A percentile compares a stretch with the other conserved stretches of the same genome.
These are phyloP conservation scores for Chlamydomonas asymmetrica DNA, from an alignment of 139 green algal species.

Conservation along the genomic window DNA sequence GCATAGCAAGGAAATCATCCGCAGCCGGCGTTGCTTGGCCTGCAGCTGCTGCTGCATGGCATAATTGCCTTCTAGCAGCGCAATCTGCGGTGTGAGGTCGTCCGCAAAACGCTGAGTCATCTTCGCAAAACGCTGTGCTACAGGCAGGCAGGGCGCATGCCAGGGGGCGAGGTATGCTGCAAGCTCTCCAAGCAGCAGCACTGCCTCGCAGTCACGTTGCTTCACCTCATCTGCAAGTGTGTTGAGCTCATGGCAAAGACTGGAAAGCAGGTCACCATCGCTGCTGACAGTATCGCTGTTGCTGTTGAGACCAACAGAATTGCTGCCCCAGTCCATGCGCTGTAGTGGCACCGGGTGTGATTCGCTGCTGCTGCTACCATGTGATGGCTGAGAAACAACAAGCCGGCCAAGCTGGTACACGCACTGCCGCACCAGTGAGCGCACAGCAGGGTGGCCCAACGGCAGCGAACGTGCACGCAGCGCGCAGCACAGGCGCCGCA, in stretches of 20 bases:
- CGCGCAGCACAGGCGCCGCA: conserved; percentile 14
- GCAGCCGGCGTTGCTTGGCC: conserved; percentile 31
- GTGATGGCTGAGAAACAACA: neutral
- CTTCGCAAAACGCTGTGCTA: conserved; percentile 44
- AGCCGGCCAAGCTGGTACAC: conserved; percentile 27
- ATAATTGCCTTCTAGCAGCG: neutral
- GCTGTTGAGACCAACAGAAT: too few species aligned
- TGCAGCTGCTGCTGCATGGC: neutral
- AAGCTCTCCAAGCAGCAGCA: conserved; percentile 49
- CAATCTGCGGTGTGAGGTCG: neutral
- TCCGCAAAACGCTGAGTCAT: conserved; percentile 41
- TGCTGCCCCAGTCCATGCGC: neutral
- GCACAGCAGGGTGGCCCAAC: conserved; percentile 27
- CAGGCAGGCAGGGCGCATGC: neutral
- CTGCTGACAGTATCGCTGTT: too few species aligned
- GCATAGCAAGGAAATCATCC: conserved; percentile 28
- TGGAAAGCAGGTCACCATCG: conserved; percentile 10
- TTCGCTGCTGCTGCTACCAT: neutral
- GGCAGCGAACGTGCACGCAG: conserved; percentile 26
- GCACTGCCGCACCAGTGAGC: conserved; percentile 32
- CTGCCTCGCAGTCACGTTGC: conserved; percentile 31
- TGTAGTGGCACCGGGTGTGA: neutral
- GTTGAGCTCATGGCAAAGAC: conserved; percentile 25
- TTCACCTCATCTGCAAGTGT: conserved; percentile 38
- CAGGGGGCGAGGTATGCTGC: conserved; percentile 42